Conservation (phyloP, 176 grass and related monocot genomes). For the Oryza longistaminata region DNA sequence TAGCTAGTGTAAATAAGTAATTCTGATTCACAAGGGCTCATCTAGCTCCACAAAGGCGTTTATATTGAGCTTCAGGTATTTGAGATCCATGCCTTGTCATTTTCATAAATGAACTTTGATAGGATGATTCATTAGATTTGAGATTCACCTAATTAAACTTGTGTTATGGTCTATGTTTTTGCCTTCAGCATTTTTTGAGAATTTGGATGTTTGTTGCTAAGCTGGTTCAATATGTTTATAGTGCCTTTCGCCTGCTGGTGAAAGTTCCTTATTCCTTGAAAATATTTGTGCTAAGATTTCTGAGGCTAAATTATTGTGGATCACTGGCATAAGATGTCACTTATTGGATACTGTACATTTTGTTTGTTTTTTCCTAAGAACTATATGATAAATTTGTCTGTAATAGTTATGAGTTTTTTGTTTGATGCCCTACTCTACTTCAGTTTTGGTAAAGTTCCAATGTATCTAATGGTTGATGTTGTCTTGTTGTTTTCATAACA, state of each 20-base stretch:
- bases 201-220: background rate
- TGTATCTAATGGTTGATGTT: constrained; percentile 1
- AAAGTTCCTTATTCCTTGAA: background rate
- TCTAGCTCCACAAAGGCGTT: background rate
- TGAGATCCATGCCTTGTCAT: background rate
- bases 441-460: background rate
- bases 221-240: background rate
- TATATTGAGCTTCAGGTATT: background rate
- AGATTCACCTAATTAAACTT: constrained; percentile 2
- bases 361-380: background rate
- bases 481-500: constrained; percentile 1
- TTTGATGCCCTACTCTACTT: background rate
- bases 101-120: background rate
- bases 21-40: background rate
- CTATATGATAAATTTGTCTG: background rate
- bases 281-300: constrained; percentile 2
- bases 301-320: constrained; percentile 2
- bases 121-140: background rate
- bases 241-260: background rate
- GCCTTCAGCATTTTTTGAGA: background rate
- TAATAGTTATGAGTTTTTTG: background rate
- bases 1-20: constrained; percentile 18
- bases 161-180: background rate
- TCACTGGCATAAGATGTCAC: background rate
- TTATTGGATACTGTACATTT: background rate